phyloP scores from a whole-genome alignment of 208 protist genomes.

The Plasmodiophora brassicae region DNA sequence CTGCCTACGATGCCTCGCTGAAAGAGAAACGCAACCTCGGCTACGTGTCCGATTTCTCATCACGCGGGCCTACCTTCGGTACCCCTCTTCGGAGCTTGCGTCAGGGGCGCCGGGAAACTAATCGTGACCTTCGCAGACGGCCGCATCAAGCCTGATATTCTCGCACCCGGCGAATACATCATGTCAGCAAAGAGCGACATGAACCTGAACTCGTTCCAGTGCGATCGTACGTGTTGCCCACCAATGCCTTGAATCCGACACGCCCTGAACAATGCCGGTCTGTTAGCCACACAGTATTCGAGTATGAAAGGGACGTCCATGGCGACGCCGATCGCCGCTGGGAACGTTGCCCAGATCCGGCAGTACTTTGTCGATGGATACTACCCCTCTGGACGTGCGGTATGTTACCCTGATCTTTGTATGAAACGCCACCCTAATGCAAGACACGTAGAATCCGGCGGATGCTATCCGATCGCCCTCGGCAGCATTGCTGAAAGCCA shows the following conservation, averaged over 20 bases:
- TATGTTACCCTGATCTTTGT: background rate
- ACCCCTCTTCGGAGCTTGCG: background rate
- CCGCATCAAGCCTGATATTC: slow-evolving; percentile 43
- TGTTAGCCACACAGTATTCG: background rate
- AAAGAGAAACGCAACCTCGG: slow-evolving; percentile 14
- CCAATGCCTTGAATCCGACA: too few relatives aligned
- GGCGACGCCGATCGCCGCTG: slow-evolving; percentile 39
- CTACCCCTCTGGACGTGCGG: background rate
- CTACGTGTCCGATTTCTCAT: slow-evolving; percentile 25
- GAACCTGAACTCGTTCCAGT: background rate
- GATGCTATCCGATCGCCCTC: background rate
- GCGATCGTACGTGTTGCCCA: slow-evolving; percentile 28
- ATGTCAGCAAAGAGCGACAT: slow-evolving; percentile 11
- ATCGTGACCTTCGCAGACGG: background rate
- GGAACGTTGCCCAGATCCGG: slow-evolving; percentile 26
- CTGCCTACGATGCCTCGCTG: slow-evolving; percentile 7
- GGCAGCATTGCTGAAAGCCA: background rate
- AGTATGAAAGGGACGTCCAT: slow-evolving; percentile 40
- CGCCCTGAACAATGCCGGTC: too few relatives aligned
- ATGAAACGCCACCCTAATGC: background rate
- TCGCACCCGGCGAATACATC: slow-evolving; percentile 35
- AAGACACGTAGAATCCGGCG: background rate
- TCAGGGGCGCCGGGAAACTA: background rate
- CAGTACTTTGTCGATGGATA: slow-evolving; percentile 40
- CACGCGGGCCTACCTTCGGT: slow-evolving; percentile 11